Evolutionary conservation across 23 red algal genomes (phyloP), one percentile per base, ranked within the genome.

Genomic region (Gracilaria domingensis): DNA sequence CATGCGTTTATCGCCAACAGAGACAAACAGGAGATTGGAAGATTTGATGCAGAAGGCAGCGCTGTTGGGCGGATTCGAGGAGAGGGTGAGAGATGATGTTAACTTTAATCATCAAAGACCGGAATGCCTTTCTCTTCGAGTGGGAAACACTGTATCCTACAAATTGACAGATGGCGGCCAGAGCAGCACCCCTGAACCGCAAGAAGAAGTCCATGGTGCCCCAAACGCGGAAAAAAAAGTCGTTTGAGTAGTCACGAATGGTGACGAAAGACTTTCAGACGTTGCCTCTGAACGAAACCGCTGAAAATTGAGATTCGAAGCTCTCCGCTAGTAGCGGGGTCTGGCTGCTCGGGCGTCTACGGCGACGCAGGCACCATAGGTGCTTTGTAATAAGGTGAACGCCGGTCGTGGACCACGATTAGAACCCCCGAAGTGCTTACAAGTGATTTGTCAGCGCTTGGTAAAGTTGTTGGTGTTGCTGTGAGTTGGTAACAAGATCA

Each of bases 21-120:
- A 62, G 32, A 60, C 34, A 21, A 83, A 83, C 56, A 65, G 24
- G 38, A 59, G 8, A 39, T 59, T n/a, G n/a, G n/a, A n/a, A n/a
- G n/a, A n/a, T n/a, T n/a, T n/a, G n/a, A n/a, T n/a, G n/a, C n/a
- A n/a, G n/a, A n/a, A n/a, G n/a, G n/a, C n/a, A n/a, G n/a, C n/a
- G n/a, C n/a, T n/a, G n/a, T n/a, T n/a, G n/a, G n/a, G n/a, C n/a
- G n/a, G n/a, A n/a, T n/a, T n/a, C n/a, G n/a, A n/a, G n/a, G n/a
- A n/a, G n/a, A n/a, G 64, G n/a, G 37, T 20, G 17, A 60, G 23
- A 3, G n/a, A n/a, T n/a, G n/a, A n/a, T n/a, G n/a, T n/a, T 60
- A 18, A 18, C 56, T 16, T 4, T 8, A 60, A n/a, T 18, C 4
- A 60, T n/a, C n/a, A n/a, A n/a, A n/a, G n/a, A n/a, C n/a, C n/a